A percentile compares a stretch with the other conserved stretches of the same genome.
Evolutionary conservation across 768 basidiomycete species (phyloP).

Genomic region (Strobilomyces echinocephalus): DNA sequence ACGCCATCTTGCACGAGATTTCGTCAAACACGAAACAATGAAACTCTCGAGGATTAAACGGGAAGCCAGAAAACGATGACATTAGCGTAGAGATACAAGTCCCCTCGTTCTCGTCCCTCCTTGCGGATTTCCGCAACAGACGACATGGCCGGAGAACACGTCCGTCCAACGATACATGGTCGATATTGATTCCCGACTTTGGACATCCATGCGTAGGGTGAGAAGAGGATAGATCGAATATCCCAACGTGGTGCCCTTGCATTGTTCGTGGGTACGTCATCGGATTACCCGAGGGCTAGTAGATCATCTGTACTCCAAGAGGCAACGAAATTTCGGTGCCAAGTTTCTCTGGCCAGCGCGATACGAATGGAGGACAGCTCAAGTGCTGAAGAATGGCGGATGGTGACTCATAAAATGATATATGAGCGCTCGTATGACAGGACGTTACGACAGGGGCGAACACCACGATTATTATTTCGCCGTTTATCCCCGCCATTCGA

Average conservation of each 20-base stretch:
- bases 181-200: conserved; percentile 1
- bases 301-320: conserved; percentile 11
- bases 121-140: conserved; percentile 14
- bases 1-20: conserved; percentile 44
- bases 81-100: conserved; percentile 33
- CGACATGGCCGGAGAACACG: too few species aligned
- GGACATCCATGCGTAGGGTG: not conserved
- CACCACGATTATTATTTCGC: too few species aligned
- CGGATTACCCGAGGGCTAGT: conserved; percentile 10
- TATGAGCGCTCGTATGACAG: conserved; percentile 1
- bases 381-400: conserved; percentile 5
- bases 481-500: conserved; percentile 16
- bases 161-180: conserved; percentile 15
- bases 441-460: too few species aligned
- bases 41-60: conserved; percentile 45
- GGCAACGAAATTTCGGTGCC: conserved; percentile 6
- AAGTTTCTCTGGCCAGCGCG: conserved; percentile 16
- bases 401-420: conserved; percentile 17
- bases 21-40: conserved; percentile 54
- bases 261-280: conserved; percentile 6
- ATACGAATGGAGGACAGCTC: not conserved
- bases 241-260: conserved; percentile 10
- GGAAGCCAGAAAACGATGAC: conserved; percentile 44
- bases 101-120: conserved; percentile 6
- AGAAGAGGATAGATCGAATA: not conserved